Percentiles rank a stretch among this genome's conserved stretches.
These are phyloP conservation scores for Salix suchowensis DNA, from an alignment of 345 rosid species.

Conservation along the genomic window DNA sequence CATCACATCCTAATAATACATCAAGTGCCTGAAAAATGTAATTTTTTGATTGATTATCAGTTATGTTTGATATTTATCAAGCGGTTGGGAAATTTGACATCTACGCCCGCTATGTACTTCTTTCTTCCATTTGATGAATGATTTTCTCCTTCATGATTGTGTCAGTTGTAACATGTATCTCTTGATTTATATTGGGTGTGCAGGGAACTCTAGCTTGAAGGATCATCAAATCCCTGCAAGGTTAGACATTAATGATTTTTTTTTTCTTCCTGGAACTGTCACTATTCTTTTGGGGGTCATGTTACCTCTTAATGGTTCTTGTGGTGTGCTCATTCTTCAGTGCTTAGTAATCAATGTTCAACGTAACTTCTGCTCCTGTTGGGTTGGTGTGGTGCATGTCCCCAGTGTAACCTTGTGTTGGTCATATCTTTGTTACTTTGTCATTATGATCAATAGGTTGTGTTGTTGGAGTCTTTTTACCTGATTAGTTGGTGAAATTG, in stretches of 20 bases:
- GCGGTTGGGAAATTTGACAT: background rate
- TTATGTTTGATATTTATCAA: background rate
- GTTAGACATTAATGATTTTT: constrained; percentile 25
- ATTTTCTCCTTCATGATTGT: constrained; percentile 10
- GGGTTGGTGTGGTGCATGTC: background rate
- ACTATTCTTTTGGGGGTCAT: background rate
- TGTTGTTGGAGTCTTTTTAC: background rate
- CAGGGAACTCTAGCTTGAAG: constrained; percentile 51
- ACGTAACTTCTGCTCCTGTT: background rate
- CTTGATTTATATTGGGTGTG: constrained; percentile 10
- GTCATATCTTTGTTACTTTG: background rate
- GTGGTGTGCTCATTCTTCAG: background rate
- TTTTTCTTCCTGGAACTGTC: background rate
- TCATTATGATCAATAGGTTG: background rate
- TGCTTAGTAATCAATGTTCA: background rate
- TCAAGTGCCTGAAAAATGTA: background rate
- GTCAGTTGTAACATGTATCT: constrained; percentile 3
- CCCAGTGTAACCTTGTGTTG: background rate
- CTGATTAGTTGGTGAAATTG: background rate
- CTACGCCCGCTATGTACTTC: background rate
- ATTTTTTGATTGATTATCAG: background rate
- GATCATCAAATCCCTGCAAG: constrained; percentile 44
- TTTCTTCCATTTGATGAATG: constrained; percentile 5
- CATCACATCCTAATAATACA: background rate
- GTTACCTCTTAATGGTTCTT: background rate